These are phyloP conservation scores for Alternaria dauci DNA, from an alignment of 2,329 filamentous ascomycete species.

Conservation along the genomic window DNA sequence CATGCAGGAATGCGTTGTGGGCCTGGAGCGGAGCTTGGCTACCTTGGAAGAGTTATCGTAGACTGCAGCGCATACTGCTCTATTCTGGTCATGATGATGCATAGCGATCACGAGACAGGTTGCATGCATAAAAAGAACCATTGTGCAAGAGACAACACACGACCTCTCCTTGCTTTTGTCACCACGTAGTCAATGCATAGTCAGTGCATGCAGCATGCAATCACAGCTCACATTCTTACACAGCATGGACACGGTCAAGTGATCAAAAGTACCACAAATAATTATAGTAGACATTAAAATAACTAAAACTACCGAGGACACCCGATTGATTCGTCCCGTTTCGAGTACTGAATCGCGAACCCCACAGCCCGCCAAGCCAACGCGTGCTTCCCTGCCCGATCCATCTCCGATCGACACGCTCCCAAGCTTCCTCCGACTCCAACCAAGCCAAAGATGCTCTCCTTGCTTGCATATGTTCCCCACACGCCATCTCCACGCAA, in stretches of 20 bases:
- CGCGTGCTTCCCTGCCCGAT: conserved; percentile 10
- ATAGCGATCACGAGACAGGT: neutral
- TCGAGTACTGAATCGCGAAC: neutral
- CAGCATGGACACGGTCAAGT: neutral
- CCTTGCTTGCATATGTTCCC: conserved; percentile 1
- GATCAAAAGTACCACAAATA: conserved; percentile 1
- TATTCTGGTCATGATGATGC: neutral
- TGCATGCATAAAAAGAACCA: neutral
- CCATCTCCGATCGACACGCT: neutral
- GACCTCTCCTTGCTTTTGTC: neutral
- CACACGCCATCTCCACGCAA: neutral
- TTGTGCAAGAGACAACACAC: neutral
- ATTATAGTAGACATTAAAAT: conserved; percentile 6
- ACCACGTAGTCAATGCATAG: neutral
- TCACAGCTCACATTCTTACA: neutral
- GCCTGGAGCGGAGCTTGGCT: too few relatives aligned
- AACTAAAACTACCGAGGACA: neutral
- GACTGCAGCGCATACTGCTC: neutral
- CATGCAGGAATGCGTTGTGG: neutral
- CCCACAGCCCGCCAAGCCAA: conserved; percentile 6
- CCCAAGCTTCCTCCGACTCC: conserved; percentile 1
- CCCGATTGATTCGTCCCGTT: neutral
- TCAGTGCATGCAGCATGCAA: conserved; percentile 1
- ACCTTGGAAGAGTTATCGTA: too few relatives aligned
- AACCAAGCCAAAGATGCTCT: conserved; percentile 2